phyloP scores from a whole-genome alignment of 305 asterid genomes.

The Petunia hybrid region DNA sequence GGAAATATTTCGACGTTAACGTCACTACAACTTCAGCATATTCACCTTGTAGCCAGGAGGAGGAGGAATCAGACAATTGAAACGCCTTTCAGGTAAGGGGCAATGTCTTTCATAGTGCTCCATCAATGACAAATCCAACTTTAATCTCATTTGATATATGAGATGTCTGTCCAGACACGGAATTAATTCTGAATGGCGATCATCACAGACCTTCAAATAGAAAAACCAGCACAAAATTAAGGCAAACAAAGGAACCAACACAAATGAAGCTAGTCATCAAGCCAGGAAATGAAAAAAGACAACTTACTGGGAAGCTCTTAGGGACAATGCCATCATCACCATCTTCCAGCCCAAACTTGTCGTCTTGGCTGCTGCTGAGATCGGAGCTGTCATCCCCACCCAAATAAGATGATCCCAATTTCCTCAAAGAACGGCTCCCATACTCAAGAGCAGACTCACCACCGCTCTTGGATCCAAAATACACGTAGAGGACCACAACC shows the following conservation, averaged over 20 bases:
- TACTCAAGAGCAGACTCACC: slow-evolving; percentile 87
- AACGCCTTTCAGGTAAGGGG: slow-evolving; percentile 84
- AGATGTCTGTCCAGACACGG: slow-evolving; percentile 86
- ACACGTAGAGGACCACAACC: slow-evolving; percentile 68
- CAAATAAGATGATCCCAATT: slow-evolving; percentile 77
- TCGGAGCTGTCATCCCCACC: slow-evolving; percentile 86
- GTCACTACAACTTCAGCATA: slow-evolving; percentile 27
- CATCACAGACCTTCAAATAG: slow-evolving; percentile 70
- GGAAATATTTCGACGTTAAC: slow-evolving; percentile 18
- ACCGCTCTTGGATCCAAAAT: slow-evolving; percentile 66
- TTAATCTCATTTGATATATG: slow-evolving; percentile 85
- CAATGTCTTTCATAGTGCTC: slow-evolving; percentile 95
- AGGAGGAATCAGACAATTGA: slow-evolving; percentile 90
- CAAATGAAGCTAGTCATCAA: slow-evolving; percentile 13
- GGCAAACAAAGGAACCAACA: background rate
- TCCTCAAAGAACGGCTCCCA: slow-evolving; percentile 85
- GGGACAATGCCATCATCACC: slow-evolving; percentile 57
- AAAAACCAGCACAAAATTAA: background rate
- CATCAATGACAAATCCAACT: slow-evolving; percentile 84
- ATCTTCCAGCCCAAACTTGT: slow-evolving; percentile 67
- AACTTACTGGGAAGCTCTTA: slow-evolving; percentile 80
- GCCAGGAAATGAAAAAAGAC: slow-evolving; percentile 1
- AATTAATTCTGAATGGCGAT: slow-evolving; percentile 83
- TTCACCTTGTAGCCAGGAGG: slow-evolving; percentile 88
- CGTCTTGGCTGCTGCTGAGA: slow-evolving; percentile 71